Conservation (phyloP, 2,329 filamentous ascomycete species). For the Pestalotiopsis sp. region DNA sequence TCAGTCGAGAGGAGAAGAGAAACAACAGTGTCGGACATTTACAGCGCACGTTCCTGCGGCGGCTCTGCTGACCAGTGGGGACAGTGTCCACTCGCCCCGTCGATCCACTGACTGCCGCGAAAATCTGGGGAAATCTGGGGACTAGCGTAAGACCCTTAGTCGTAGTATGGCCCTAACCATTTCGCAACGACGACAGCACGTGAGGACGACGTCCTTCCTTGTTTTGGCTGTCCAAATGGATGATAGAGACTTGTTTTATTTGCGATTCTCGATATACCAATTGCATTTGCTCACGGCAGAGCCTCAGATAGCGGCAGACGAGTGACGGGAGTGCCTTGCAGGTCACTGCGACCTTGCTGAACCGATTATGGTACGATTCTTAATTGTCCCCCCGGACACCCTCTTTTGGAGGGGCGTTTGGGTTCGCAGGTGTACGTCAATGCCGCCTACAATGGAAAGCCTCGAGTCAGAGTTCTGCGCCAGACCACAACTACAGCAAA, state of each 20-base stretch:
- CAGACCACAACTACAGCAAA: not conserved
- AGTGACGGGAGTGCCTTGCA: slow-evolving; percentile 9
- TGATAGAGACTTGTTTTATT: not conserved
- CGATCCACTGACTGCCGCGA: slow-evolving; percentile 7
- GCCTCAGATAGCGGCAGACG: not conserved
- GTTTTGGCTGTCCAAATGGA: not conserved
- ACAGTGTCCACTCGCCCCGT: slow-evolving; percentile 10
- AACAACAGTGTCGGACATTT: slow-evolving; percentile 1
- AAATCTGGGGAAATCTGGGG: slow-evolving; percentile 12
- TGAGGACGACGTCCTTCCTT: slow-evolving; percentile 1
- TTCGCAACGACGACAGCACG: slow-evolving; percentile 4
- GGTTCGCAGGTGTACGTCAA: slow-evolving; percentile 3
- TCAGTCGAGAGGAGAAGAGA: not conserved
- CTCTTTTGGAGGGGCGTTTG: slow-evolving; percentile 6
- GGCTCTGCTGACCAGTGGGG: slow-evolving; percentile 7
- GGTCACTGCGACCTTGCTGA: not conserved
- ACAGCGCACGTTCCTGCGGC: slow-evolving; percentile 1
- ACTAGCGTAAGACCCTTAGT: slow-evolving; percentile 9
- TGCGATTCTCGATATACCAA: not conserved
- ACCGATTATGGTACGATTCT: slow-evolving; percentile 4
- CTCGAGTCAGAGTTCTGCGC: slow-evolving; percentile 3
- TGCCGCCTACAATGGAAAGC: not conserved
- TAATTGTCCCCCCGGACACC: not conserved
- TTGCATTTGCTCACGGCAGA: not conserved
- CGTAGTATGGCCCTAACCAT: not conserved